These are phyloP conservation scores for Begonia peltatifolia DNA, from an alignment of 306 rosid genomes.

Conservation along the genomic window DNA sequence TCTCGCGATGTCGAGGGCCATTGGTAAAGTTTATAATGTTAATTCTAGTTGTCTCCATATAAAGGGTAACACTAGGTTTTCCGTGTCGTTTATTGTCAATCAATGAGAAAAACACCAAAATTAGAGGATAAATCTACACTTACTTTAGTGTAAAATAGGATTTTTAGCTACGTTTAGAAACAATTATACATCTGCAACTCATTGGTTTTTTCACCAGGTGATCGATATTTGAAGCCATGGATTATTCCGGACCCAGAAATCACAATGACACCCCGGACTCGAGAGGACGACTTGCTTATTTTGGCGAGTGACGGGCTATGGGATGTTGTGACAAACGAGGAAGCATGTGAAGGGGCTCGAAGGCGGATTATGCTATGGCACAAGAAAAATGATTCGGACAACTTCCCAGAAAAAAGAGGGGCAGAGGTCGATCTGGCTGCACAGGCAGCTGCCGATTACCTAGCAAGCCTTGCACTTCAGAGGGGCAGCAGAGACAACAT, in stretches of 20 bases:
- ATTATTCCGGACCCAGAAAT: conserved; percentile 50
- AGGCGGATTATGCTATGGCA: conserved; percentile 39
- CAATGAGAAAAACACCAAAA: too few relatives aligned
- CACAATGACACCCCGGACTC: conserved; percentile 29
- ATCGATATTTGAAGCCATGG: conserved; percentile 46
- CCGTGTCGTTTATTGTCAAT: too few relatives aligned
- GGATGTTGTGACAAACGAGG: conserved; percentile 49
- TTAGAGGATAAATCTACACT: too few relatives aligned
- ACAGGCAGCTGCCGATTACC: conserved; percentile 41
- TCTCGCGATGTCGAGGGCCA: background rate
- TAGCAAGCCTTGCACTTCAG: conserved; percentile 38
- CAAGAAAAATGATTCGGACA: conserved; percentile 24
- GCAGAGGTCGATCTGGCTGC: conserved; percentile 37
- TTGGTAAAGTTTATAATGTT: too few relatives aligned
- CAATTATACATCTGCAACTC: too few relatives aligned
- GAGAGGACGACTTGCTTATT: conserved; percentile 41
- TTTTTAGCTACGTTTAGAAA: too few relatives aligned
- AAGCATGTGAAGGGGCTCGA: conserved; percentile 40
- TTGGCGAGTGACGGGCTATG: conserved; percentile 53
- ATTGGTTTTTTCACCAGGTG: conserved; percentile 17
- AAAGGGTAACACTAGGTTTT: too few relatives aligned
- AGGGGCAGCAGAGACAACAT: conserved; percentile 46
- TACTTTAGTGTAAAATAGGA: too few relatives aligned
- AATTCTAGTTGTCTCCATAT: too few relatives aligned
- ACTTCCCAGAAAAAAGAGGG: conserved; percentile 24